Conservation (phyloP, 2,329 filamentous ascomycete species). For the Dactylellina leptospora region DNA sequence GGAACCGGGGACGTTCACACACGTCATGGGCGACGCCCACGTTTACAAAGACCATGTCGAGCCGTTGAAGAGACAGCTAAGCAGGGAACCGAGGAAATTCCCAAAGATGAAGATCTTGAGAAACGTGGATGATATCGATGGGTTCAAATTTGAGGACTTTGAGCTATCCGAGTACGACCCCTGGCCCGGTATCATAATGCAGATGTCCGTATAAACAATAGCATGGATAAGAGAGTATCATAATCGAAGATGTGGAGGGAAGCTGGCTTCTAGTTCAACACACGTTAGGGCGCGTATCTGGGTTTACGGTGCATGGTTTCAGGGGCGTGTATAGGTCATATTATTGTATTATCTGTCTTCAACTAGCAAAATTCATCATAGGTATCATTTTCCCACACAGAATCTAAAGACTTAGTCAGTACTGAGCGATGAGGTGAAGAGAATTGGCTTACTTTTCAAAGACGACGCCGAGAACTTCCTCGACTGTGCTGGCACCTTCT, state of each 20-base stretch:
- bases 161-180: conserved; percentile 87
- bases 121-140: conserved; percentile 78
- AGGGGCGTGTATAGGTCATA: conserved; percentile 20
- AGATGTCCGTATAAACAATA: conserved; percentile 82
- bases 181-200: conserved; percentile 93
- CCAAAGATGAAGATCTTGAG: conserved; percentile 78
- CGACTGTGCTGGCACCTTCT: conserved; percentile 80
- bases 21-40: conserved; percentile 98
- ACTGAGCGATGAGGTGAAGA: neutral
- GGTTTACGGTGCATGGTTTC: conserved; percentile 39
- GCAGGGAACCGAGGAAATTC: conserved; percentile 80
- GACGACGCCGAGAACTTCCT: conserved; percentile 93
- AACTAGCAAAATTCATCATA: conserved; percentile 11
- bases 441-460: conserved; percentile 81
- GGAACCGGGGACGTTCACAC: conserved; percentile 84
- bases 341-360: conserved; percentile 6
- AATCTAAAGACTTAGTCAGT: conserved; percentile 29
- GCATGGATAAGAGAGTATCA: conserved; percentile 1
- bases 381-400: conserved; percentile 48
- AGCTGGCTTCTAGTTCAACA: conserved; percentile 51
- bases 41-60: conserved; percentile 93
- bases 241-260: neutral
- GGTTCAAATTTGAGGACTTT: conserved; percentile 89
- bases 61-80: conserved; percentile 80
- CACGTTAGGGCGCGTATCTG: conserved; percentile 12